Base-by-base conservation (phyloP, 495 filamentous ascomycete species). In the Staphylotrichum tortipilum region DNA sequence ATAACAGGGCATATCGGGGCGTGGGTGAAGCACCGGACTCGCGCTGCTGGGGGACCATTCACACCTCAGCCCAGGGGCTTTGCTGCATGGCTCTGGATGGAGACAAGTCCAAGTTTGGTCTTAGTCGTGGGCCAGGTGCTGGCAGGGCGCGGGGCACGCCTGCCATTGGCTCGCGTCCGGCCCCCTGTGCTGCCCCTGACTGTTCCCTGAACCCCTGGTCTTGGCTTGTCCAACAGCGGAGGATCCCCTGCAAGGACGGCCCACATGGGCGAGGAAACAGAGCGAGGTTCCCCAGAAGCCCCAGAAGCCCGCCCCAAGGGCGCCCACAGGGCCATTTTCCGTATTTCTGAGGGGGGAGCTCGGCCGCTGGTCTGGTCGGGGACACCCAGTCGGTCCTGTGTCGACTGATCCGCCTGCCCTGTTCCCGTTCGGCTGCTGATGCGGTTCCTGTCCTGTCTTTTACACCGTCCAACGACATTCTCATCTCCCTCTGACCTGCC, bases 171-270 rank as follows among this genome's bases (percentile, higher is more conserved):
- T 37, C 36, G 29, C n/a, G 34, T 35, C 21, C 15, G 9, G 28
- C 45, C 39, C n/a, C 33, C 30, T 54, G 45, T 47, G 21, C 39
- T 54, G 31, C 51, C 51, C 51, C 51, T 54, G 51, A 54, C 28
- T 15, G 19, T 19, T 15, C 28, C 18, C 29, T 36, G 37, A 47
- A 54, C 51, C 51, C 51, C 51, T 54, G 51, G 31, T 23, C 44
- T 48, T 46, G 42, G 50, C 49, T 38, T 41, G 39, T 34, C 34
- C 12, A 52, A 24, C 40, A 38, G 49, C 33, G 31, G 40, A 44
- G 31, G 15, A 11, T 5, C 23, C 23, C 31, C 39, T 44, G 49
- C 40, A 38, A 51, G 33, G 39, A 31, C 39, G 28, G 28, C 34
- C 44, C 42, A 34, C 42, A 47, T 26, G 4, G 35, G 18, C 17